Evolutionary conservation across 116 monocot species (phyloP).

Genomic region (Papilionanthe hybrid): DNA sequence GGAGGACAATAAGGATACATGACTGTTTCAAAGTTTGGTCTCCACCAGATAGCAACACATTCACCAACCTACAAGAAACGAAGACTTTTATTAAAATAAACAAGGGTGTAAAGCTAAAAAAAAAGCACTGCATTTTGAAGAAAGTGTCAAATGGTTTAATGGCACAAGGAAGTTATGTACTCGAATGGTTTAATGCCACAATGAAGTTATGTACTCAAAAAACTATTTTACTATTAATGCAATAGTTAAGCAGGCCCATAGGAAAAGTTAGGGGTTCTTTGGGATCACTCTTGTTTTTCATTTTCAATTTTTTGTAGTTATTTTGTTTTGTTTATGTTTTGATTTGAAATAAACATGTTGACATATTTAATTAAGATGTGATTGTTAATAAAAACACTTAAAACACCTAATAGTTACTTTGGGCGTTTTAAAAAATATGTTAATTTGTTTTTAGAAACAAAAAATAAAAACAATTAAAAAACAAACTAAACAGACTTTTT

Average conservation of each 20-base stretch:
- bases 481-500: too few species aligned
- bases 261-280: too few species aligned
- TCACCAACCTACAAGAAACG: conserved; percentile 73
- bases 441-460: neutral
- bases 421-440: too few species aligned
- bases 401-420: too few species aligned
- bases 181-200: neutral
- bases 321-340: too few species aligned
- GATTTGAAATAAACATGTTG: too few species aligned
- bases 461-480: neutral
- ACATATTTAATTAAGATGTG: too few species aligned
- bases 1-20: conserved; percentile 99
- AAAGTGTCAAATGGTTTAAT: neutral
- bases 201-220: neutral
- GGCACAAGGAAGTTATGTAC: neutral
- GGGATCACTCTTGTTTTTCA: too few species aligned
- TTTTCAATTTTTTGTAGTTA: too few species aligned
- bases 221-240: neutral
- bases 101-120: neutral
- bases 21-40: conserved; percentile 96
- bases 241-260: neutral
- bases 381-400: too few species aligned
- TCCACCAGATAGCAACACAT: conserved; percentile 97
- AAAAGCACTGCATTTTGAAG: neutral
- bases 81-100: neutral